Evolutionary conservation across 345 rosid genomes (phyloP).

Genomic region (Toxicodendron radicans): DNA sequence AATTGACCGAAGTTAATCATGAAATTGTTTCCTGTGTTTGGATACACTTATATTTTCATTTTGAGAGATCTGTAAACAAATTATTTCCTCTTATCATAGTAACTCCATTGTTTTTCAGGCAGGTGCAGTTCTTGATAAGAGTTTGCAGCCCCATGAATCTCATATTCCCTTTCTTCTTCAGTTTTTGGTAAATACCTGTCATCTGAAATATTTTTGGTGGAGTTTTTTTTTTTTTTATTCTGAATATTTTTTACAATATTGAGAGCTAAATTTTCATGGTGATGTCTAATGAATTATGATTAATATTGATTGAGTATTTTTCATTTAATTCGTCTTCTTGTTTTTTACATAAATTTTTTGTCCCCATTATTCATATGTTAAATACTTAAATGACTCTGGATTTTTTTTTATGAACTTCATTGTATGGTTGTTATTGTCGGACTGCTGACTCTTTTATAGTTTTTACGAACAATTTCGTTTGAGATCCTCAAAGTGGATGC

Average conservation of each 20-base stretch:
- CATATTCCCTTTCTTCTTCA: constrained; percentile 93
- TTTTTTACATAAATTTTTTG: background rate
- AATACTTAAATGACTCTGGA: no score
- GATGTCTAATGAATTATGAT: constrained; percentile 1
- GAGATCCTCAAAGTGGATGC: background rate
- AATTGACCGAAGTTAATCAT: background rate
- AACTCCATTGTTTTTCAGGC: constrained; percentile 40
- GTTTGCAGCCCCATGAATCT: constrained; percentile 90
- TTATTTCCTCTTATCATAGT: background rate
- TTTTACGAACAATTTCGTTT: background rate
- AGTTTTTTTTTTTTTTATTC: background rate
- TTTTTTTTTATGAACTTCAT: background rate
- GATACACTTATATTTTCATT: background rate
- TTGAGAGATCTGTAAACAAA: background rate
- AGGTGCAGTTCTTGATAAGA: constrained; percentile 72
- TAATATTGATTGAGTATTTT: background rate
- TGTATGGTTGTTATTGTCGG: background rate
- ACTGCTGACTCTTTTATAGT: background rate
- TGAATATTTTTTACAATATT: background rate
- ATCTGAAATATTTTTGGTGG: background rate
- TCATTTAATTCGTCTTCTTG: background rate
- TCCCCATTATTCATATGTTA: no score
- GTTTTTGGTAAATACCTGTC: constrained; percentile 60
- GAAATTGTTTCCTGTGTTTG: background rate
- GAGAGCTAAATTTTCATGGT: background rate